Conservation (phyloP, 2,329 filamentous ascomycete species). For the Fusarium pininemorale region DNA sequence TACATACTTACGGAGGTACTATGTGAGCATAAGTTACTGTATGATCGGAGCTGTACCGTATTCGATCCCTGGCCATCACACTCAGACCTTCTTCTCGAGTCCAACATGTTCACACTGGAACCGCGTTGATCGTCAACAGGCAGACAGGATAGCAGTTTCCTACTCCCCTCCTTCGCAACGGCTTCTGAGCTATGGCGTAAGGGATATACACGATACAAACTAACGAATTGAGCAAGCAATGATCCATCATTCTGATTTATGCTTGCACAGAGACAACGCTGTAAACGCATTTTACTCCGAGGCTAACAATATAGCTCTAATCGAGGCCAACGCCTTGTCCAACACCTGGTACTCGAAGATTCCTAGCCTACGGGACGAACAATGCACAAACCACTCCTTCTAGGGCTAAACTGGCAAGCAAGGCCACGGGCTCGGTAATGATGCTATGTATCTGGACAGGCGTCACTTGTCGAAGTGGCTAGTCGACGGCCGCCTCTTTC, state of each 20-base stretch:
- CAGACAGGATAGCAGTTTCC: constrained; percentile 10
- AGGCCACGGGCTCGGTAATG: constrained; percentile 21
- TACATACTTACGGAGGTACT: background rate
- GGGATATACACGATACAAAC: background rate
- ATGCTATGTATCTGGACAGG: background rate
- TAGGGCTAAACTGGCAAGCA: constrained; percentile 11
- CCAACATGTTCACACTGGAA: constrained; percentile 13
- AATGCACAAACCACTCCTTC: constrained; percentile 27
- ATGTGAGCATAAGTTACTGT: background rate
- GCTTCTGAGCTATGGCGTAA: background rate
- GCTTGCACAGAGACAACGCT: background rate
- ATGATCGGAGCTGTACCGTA: constrained; percentile 20
- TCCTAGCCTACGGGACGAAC: constrained; percentile 15
- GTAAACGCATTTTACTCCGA: constrained; percentile 2
- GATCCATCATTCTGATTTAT: background rate
- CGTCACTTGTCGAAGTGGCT: constrained; percentile 1
- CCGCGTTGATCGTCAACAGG: constrained; percentile 16
- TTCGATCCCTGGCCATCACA: constrained; percentile 10
- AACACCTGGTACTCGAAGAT: constrained; percentile 19
- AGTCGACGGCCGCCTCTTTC: background rate
- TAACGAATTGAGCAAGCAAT: background rate
- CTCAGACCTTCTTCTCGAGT: background rate
- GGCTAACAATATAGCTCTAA: constrained; percentile 11
- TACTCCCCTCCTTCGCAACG: background rate
- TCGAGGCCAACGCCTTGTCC: constrained; percentile 21